phyloP scores from a whole-genome alignment of 345 rosid genomes.

The Cardamine occulta region DNA sequence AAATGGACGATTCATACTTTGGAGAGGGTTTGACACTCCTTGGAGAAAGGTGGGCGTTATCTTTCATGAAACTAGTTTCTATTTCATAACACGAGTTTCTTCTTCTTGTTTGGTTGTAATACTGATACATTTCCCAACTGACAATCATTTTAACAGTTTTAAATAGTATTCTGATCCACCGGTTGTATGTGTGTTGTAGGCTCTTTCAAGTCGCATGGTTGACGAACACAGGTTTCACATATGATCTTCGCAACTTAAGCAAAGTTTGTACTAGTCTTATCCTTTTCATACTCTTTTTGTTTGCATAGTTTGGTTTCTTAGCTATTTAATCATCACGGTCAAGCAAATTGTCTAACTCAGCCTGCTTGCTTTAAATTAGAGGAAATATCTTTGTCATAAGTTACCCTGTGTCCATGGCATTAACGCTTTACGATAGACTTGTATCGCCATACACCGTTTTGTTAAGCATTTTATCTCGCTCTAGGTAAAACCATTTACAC shows the following conservation, averaged over 20 bases:
- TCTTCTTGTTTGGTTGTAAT: neutral
- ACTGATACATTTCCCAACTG: neutral
- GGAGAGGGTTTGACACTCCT: conserved; percentile 96
- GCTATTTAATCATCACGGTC: conserved; percentile 1
- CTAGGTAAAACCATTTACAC: conserved; percentile 71
- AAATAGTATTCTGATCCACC: conserved; percentile 41
- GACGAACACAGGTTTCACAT: conserved; percentile 83
- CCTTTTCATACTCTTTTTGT: conserved; percentile 17
- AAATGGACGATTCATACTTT: conserved; percentile 62
- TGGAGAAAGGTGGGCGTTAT: conserved; percentile 60
- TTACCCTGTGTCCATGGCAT: conserved; percentile 4
- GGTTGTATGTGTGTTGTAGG: conserved; percentile 64
- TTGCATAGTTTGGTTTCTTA: neutral
- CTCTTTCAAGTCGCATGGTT: conserved; percentile 93
- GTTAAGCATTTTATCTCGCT: conserved; percentile 21
- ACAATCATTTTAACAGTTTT: neutral
- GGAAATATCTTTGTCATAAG: conserved; percentile 7
- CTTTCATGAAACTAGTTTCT: neutral
- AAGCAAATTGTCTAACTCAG: neutral
- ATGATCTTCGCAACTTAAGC: conserved; percentile 69
- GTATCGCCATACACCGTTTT: neutral
- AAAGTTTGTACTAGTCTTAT: conserved; percentile 65
- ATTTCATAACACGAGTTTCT: neutral
- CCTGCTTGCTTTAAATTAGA: conserved; percentile 5
- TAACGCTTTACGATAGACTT: conserved; percentile 2